A percentile compares a stretch with the other conserved stretches of the same genome.
Conservation (phyloP, 331 rosid genomes). For the Rosa hybrid region DNA sequence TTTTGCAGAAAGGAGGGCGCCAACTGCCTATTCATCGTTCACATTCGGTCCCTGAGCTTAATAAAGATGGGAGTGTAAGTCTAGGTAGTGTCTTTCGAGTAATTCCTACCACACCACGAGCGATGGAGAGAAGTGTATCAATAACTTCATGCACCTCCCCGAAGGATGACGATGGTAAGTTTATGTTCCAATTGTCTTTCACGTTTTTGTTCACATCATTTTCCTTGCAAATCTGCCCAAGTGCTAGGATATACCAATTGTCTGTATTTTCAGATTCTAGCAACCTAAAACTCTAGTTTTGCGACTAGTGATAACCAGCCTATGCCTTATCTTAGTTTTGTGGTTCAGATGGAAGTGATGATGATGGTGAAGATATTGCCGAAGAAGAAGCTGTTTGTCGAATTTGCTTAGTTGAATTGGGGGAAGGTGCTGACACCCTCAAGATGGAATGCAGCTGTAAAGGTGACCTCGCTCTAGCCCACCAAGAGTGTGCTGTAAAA, state of each 20-base stretch:
- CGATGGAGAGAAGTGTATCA: conserved; percentile 35
- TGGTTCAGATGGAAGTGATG: conserved; percentile 64
- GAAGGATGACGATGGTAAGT: conserved; percentile 45
- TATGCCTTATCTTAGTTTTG: conserved; percentile 36
- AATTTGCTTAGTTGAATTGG: conserved; percentile 73
- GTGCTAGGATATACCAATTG: conserved; percentile 18
- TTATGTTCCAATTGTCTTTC: neutral
- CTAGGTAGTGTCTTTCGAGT: conserved; percentile 47
- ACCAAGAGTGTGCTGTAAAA: conserved; percentile 72
- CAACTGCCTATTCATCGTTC: conserved; percentile 66
- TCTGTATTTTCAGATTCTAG: conserved; percentile 22
- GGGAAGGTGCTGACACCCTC: conserved; percentile 63
- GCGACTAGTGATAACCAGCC: conserved; percentile 33
- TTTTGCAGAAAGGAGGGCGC: conserved; percentile 52
- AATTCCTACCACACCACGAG: conserved; percentile 50
- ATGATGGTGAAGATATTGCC: conserved; percentile 60
- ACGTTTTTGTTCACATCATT: neutral
- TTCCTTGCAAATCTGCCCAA: neutral
- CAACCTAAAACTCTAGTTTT: conserved; percentile 23
- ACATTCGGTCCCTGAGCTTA: conserved; percentile 58
- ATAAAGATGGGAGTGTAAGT: conserved; percentile 49
- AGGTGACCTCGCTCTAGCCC: conserved; percentile 92
- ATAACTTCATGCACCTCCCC: conserved; percentile 38
- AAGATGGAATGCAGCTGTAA: conserved; percentile 88
- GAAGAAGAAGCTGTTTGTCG: conserved; percentile 88